Conservation (phyloP, 495 filamentous ascomycete genomes). For the Penicillium roqueforti region DNA sequence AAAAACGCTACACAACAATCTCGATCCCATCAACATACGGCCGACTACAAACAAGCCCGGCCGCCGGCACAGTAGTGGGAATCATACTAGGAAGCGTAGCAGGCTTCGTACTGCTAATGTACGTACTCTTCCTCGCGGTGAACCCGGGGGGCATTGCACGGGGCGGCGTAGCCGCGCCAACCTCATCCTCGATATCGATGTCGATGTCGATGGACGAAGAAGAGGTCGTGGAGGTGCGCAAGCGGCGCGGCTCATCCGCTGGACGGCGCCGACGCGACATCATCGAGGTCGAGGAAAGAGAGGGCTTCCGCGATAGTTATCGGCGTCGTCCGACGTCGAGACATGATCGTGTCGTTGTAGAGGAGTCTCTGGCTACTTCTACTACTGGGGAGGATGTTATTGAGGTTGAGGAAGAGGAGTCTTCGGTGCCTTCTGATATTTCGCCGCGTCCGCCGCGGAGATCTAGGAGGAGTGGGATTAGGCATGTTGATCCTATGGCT, state of each 20-base stretch:
- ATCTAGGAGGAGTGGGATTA: constrained; percentile 21
- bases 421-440: constrained; percentile 13
- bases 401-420: constrained; percentile 27
- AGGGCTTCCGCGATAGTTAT: constrained; percentile 22
- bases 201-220: constrained; percentile 22
- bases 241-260: constrained; percentile 10
- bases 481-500: constrained; percentile 24
- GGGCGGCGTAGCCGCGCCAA: constrained; percentile 4
- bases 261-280: constrained; percentile 7
- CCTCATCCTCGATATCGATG: constrained; percentile 10
- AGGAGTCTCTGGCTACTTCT: constrained; percentile 28
- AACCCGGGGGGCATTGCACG: constrained; percentile 38
- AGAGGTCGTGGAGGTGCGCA: constrained; percentile 27
- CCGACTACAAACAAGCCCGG: constrained; percentile 52
- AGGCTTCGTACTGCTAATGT: constrained; percentile 76
- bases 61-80: constrained; percentile 71
- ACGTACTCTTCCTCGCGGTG: constrained; percentile 66
- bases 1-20: constrained; percentile 33
- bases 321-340: constrained; percentile 16
- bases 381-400: constrained; percentile 30
- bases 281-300: constrained; percentile 28
- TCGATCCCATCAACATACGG: constrained; percentile 70
- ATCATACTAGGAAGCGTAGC: constrained; percentile 78
- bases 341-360: constrained; percentile 23
- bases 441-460: constrained; percentile 18